These are phyloP conservation scores for Lachnellula cervina DNA, from an alignment of 2,329 filamentous ascomycete genomes.

Conservation along the genomic window DNA sequence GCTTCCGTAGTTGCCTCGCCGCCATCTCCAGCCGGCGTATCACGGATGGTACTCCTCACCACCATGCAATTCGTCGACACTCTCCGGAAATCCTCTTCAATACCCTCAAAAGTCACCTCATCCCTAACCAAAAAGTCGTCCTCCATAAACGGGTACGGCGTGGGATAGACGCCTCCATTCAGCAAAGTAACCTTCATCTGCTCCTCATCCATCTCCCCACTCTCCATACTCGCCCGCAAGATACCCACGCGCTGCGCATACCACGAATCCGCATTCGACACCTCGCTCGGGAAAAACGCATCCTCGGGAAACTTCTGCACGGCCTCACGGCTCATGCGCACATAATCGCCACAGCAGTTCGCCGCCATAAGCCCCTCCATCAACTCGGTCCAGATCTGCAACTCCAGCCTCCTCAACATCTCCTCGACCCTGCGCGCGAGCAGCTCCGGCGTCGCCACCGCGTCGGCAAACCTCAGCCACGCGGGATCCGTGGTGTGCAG, in stretches of 20 bases:
- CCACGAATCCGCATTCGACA: conserved; percentile 24
- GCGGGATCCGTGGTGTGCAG: conserved; percentile 24
- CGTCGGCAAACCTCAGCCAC: conserved; percentile 18
- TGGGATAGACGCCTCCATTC: conserved; percentile 25
- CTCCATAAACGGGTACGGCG: conserved; percentile 24
- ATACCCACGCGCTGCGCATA: conserved; percentile 19
- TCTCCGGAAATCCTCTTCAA: conserved; percentile 19
- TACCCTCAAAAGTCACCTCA: conserved; percentile 14
- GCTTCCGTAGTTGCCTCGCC: conserved; percentile 15
- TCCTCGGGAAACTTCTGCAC: conserved; percentile 25
- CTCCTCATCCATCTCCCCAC: conserved; percentile 18
- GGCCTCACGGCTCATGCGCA: conserved; percentile 21
- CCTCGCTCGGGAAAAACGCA: conserved; percentile 23
- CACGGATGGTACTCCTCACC: conserved; percentile 21
- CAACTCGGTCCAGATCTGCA: conserved; percentile 26
- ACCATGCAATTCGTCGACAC: conserved; percentile 23
- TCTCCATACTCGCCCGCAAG: conserved; percentile 13
- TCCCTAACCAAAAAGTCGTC: conserved; percentile 19
- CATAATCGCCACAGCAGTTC: conserved; percentile 25
- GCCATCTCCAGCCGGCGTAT: conserved; percentile 5
- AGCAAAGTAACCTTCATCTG: conserved; percentile 17
- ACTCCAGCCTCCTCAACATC: conserved; percentile 23
- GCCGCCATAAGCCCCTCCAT: conserved; percentile 28
- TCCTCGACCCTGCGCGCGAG: conserved; percentile 14
- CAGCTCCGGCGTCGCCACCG: conserved; percentile 21